Base-by-base conservation (phyloP, 768 basidiomycete species). In the Melanogaster broomeanus region DNA sequence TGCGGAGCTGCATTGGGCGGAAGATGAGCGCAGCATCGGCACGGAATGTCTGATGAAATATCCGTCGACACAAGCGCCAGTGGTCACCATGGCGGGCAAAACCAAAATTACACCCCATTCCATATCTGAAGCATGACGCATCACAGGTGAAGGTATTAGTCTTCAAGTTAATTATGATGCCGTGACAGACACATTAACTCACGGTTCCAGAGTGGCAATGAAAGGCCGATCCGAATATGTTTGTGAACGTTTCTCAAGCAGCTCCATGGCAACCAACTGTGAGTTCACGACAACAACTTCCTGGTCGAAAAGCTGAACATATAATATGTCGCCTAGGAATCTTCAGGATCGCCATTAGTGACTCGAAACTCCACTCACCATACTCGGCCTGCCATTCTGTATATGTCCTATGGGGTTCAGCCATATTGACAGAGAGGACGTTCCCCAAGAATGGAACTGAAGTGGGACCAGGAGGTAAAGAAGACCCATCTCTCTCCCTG, bases 11-110 rank as follows among this genome's bases (percentile, higher is more conserved):
- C 49, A 53, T 58, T 8, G 59, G 47, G 2, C 42, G 59, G 46
- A 61, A 58, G 9, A 25, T 13, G 11, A 37, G n/a, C 0, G 22
- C 18, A 2, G 53, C 49, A 1, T 53, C 19, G 4, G 56, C 49
- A 33, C 31, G 49, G 38, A 58, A 61, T 2, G 60, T 61, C 21
- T 61, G 53, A 31, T 58, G 51, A 10, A 61, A 54, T 37, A 61
- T 61, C 27, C 59, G 48, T 21, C 60, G 52, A 15, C 60, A 60
- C 30, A 58, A 38, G 39, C 53, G 48, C 56, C 53, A 58, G n/a
- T 42, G 46, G 16, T 48, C 37, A 15, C 47, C 52, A 34, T 53
- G 48, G 8, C 9, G n/a, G 21, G 35, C 19, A 18, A 53, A 48
- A 24, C 8, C 18, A 25, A 59, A 48, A 6, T 54, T 30, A 10